Evolutionary conservation across 768 basidiomycete genomes (phyloP), one percentile per base, ranked within the genome.

Genomic region (Serendipita vermifera): DNA sequence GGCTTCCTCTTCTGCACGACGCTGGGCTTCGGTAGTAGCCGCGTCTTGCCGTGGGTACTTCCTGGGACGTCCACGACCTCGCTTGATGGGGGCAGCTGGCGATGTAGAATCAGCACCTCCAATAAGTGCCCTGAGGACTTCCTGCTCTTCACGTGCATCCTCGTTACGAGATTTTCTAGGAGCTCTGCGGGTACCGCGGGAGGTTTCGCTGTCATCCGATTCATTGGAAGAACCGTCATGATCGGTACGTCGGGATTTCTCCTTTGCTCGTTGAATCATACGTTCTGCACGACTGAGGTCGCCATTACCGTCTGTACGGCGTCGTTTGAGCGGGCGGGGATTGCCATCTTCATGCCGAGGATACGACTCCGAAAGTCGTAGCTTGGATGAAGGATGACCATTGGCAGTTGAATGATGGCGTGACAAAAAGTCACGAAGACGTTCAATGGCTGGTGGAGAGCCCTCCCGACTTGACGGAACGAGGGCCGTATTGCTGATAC

Each of bases 401-500:
- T 17, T 17, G 22, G 46, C 46, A 29, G 46, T 29, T 26, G 46
- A 26, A 29, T 51, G 46, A 51, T 17, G 22, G 20, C 46, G 20
- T 4, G 46, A 17, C 1, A 51, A 29, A 29, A 20, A 29, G 5
- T 51, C 46, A 29, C 46, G 46, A 14, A 26, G 9, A n/a, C 31
- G 20, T 7, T 51, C 46, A n/a, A 5, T 22, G 9, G 46, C 22
- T 20, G 9, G 9, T 36, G 46, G 46, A 7, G 46, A 51, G 46
- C 27, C 27, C 22, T 51, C 46, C n/a, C 46, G 46, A 29, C 46
- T 51, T 9, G 46, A 51, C 24, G 24, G n/a, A 51, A 17, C 46
- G n/a, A 51, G 22, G 9, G 4, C 15, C n/a, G 46, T 51, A 17
- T 7, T n/a, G 46, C 14, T 22, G 14, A 78, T 63, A 55, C 87